phyloP scores from a whole-genome alignment of 352 stramenopile species.

The Globisporangium emineosum region DNA sequence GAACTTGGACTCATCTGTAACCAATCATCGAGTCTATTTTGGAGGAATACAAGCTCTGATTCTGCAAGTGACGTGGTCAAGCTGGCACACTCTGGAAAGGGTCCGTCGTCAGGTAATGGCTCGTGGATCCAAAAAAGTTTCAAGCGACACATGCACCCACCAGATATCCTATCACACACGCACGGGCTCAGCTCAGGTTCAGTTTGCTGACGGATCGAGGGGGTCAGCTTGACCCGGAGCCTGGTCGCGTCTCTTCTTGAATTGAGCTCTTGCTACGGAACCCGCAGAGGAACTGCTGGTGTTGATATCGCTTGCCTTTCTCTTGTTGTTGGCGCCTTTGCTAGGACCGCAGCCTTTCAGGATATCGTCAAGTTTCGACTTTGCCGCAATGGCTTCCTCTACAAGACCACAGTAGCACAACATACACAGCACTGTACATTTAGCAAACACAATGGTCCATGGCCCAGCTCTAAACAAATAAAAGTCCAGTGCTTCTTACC shows the following conservation, averaged over 20 bases:
- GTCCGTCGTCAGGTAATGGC: background rate
- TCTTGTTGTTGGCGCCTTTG: background rate
- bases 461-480: background rate
- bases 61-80: background rate
- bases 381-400: slow-evolving; percentile 57
- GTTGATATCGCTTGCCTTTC: background rate
- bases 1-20: background rate
- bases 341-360: slow-evolving; percentile 36
- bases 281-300: background rate
- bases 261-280: background rate
- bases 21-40: slow-evolving; percentile 10
- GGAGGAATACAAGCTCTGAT: background rate
- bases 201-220: background rate
- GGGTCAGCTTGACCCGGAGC: background rate
- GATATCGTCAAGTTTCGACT: slow-evolving; percentile 57
- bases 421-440: background rate
- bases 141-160: background rate
- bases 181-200: background rate
- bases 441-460: background rate
- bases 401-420: background rate
- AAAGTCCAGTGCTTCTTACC: slow-evolving; percentile 22
- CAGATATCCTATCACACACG: background rate
- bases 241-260: slow-evolving; percentile 3
- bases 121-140: no score
- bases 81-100: background rate